Evolutionary conservation across 139 green algal species (phyloP), one percentile per base, ranked within the genome.

Genomic region (Haematococcus lacustris): DNA sequence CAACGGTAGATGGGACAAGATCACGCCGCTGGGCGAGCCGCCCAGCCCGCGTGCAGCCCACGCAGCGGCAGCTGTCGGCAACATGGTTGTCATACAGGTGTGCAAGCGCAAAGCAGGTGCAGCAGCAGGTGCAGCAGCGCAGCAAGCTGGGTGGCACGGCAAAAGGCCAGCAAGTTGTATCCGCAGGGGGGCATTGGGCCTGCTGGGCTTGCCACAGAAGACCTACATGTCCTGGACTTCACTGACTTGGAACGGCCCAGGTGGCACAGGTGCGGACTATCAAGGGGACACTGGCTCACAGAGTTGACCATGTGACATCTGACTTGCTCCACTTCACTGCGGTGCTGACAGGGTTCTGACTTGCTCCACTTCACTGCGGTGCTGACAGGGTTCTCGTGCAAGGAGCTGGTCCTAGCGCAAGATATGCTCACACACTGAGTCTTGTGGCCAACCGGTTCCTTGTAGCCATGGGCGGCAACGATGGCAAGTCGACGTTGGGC

Each of bases 151-250:
- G n/a, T n/a, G n/a, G n/a, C n/a, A n/a, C n/a, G n/a, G n/a, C n/a
- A n/a, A n/a, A n/a, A n/a, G 9, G 1, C 51, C 33, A 40, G 41
- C 40, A 40, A 38, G 38, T 9, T 61, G 28, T n/a, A 28, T n/a
- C 50, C 7, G 23, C 91, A 98, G 87, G 95, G 94, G 30, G 92
- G 95, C 37, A 97, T 97, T 60, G 93, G 95, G 0, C 95, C 95
- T 28, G 89, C 90, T 23, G 95, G 95, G 1, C 82, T 99, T 9
- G 93, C 95, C 0, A 89, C 88, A 0, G 94, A 97, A 59, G 95
- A 99, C 83, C 81, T 99, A 61, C 94, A 98, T 85, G 95, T 99
- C 23, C 88, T 99, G 4, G 95, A 99, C 77, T 96, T 99, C 67
- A 97, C 92, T 50, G 91, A 97, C 74, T 82, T 88, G 40, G 84